Conservation (phyloP, 768 basidiomycete genomes). For the Lentinula lateritia region DNA sequence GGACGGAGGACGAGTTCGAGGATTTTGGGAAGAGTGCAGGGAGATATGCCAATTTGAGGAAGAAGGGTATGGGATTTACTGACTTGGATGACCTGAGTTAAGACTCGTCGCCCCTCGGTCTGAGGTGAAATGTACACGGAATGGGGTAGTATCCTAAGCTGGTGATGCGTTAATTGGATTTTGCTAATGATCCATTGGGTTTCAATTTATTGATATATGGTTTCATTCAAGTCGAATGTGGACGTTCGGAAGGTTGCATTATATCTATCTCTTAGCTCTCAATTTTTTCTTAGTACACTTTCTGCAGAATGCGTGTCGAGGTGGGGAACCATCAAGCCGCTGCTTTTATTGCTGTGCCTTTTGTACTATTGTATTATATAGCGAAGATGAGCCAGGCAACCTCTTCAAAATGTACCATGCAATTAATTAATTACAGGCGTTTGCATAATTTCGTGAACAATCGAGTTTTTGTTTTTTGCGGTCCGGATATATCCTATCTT, state of each 20-base stretch:
- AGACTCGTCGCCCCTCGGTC: not conserved
- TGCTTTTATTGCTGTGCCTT: too few species aligned
- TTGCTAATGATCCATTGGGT: not conserved
- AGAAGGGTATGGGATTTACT: constrained; percentile 41
- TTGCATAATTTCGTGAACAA: too few species aligned
- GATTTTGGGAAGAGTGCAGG: constrained; percentile 61
- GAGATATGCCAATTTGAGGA: constrained; percentile 56
- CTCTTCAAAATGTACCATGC: not conserved
- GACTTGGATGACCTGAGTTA: constrained; percentile 24
- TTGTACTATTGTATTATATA: too few species aligned
- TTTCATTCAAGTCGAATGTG: not conserved
- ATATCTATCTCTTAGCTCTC: not conserved
- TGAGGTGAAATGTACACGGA: not conserved
- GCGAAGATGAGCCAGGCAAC: not conserved
- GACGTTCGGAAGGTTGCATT: not conserved
- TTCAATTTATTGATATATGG: not conserved
- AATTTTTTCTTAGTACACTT: not conserved
- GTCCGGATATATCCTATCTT: too few species aligned
- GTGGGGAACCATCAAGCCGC: too few species aligned
- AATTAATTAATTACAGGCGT: too few species aligned
- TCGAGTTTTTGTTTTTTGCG: too few species aligned
- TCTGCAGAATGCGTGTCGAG: too few species aligned
- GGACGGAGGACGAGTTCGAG: constrained; percentile 75
- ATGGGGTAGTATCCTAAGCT: not conserved
- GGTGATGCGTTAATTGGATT: not conserved